Base-by-base conservation (phyloP, 306 rosid species). In the Castanopsis chinensis region DNA sequence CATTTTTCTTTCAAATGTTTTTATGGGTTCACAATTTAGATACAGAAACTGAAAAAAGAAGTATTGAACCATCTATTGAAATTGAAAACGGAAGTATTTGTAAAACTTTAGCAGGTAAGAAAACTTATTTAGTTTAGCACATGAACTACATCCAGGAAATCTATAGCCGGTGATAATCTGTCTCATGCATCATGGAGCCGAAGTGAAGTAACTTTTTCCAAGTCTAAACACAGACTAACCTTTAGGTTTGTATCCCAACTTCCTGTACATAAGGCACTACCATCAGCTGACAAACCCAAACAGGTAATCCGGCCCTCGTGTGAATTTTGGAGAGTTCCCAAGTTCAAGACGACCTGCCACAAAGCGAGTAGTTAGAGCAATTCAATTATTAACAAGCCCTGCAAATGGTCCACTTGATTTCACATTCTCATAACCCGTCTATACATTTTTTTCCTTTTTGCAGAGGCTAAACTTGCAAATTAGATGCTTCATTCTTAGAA, bases 241-340 rank as follows among this genome's bases (percentile, higher is more conserved):
- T 95, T 95, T 72, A 95, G 92, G 85, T 95, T 95, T 84, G 93
- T 86, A 87, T 95, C 99, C 91, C 76, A 93, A 83, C 99, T 95
- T 84, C 99, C 98, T 75, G 99, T 93, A 91, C 99, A 95, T 83
- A 95, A 80, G 78, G 99, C 99, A 87, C 99, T 95, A 83, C 99
- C 99, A 85, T 95, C 99, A 86, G 97, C 96, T 20, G 99, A 91
- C 88, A 95, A 87, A 72, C 99, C 98, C 89, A 95, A 89, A 83
- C 98, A 95, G 87, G 78, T 93, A 71, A 95, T 87, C 85, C 86
- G 89, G 33, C 81, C 77, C 78, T 86, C 98, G 37, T 95, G 99
- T 73, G 97, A 91, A 80, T 88, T 88, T 15, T 91, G 98, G 28
- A 95, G 94, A 78, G 97, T 87, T 89, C 99, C 97, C 86, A 95